Evolutionary conservation across 208 protist species (phyloP), one percentile per base, ranked within the genome.

Genomic region (Trichomonas tenax): DNA sequence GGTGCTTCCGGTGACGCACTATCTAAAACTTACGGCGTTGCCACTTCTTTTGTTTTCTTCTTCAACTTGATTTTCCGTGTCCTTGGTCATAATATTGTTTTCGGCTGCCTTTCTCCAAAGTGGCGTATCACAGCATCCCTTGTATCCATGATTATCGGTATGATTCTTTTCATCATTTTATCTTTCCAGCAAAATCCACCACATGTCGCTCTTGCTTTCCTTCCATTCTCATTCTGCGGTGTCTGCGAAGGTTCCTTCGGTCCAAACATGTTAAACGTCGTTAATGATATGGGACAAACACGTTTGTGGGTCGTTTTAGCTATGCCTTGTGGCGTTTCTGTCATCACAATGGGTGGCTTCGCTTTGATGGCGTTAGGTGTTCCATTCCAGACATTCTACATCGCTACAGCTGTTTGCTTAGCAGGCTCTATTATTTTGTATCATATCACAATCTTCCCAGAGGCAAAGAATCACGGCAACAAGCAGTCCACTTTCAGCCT

Each of bases 31-130:
- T 93, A 51, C 31, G 86, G 86, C 38, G 0, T 41, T 51, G 86
- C n/a, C 2, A 15, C 17, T 21, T 93, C 86, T 38, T 93, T 48
- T 15, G 86, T 93, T 51, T 93, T 49, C 31, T 48, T 48, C 1
- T 93, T 93, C 44, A 93, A 93, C 15, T 51, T 93, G 17, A 48
- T 93, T 93, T 93, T 93, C 44, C 40, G 86, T 38, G 86, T 93
- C n/a, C 44, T 93, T 58, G 86, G 86, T 11, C 86, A 93, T 26
- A 93, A 93, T 15, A 48, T 93, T 51, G 44, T 93, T 48, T 93
- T 93, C 44, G 86, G 86, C 8, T 93, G 86, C 31, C 34, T 93
- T n/a, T 17, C 40, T 51, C 86, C 86, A 93, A 48, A 41, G 9
- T 34, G 45, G 15, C 23, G 86, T 41, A 38, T 93, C 38, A 93